A percentile compares a stretch with the other conserved stretches of the same genome.
Conservation (phyloP, 768 basidiomycete genomes). For the Amanita fuliginea region DNA sequence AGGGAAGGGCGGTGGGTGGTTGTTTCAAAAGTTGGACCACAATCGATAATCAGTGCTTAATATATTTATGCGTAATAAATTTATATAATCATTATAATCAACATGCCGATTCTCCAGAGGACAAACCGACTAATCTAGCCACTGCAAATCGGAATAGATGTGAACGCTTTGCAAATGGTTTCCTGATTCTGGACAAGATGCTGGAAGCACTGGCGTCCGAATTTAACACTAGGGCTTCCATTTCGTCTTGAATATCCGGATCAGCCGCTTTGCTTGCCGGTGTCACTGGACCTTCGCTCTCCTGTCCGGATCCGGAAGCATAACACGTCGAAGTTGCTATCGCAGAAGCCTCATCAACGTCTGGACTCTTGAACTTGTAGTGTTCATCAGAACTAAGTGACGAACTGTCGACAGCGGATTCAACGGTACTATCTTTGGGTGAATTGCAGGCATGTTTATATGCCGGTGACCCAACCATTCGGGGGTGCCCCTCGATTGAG, state of each 20-base stretch:
- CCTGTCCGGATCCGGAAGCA: conserved; percentile 16
- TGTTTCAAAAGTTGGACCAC: conserved; percentile 16
- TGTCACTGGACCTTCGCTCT: conserved; percentile 38
- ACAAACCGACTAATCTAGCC: conserved; percentile 24
- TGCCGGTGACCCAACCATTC: not conserved
- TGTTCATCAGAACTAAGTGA: conserved; percentile 23
- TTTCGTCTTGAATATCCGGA: conserved; percentile 29
- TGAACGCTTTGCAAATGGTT: conserved; percentile 16
- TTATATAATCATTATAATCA: not conserved
- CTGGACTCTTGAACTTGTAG: conserved; percentile 15
- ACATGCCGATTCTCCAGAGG: conserved; percentile 14
- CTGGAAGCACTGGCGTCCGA: not conserved
- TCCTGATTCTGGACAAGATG: conserved; percentile 9
- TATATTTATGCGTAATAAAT: not conserved
- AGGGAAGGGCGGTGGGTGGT: conserved; percentile 8
- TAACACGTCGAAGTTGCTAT: not conserved
- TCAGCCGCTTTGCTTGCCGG: conserved; percentile 31
- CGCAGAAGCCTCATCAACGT: conserved; percentile 7
- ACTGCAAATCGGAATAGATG: conserved; percentile 28
- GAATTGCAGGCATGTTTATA: not conserved
- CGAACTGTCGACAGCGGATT: not conserved
- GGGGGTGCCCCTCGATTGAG: conserved; percentile 13
- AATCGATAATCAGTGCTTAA: conserved; percentile 22
- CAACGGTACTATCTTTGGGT: conserved; percentile 2
- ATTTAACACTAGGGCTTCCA: conserved; percentile 14